Conservation (phyloP, 1,284 basidiomycete genomes). For the Ustilago nuda region DNA sequence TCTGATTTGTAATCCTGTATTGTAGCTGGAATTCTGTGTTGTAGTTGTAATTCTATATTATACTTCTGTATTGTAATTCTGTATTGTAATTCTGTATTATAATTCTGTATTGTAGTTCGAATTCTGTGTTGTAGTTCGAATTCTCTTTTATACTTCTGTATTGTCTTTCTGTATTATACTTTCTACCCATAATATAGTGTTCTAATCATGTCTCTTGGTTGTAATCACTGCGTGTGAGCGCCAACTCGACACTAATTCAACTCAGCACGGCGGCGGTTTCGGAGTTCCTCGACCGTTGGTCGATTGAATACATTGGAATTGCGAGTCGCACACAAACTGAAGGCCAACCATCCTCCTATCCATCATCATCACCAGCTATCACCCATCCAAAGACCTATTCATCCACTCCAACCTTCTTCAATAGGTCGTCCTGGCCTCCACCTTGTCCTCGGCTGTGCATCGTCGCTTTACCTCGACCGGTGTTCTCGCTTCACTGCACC, state of each 20-base stretch:
- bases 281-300: neutral
- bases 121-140: too few species aligned
- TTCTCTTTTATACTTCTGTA: too few species aligned
- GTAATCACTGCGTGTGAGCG: neutral
- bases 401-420: neutral
- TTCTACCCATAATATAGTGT: too few species aligned
- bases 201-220: too few species aligned
- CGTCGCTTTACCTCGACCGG: neutral
- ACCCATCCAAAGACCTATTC: neutral
- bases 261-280: conserved; percentile 8
- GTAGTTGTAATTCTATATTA: too few species aligned
- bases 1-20: too few species aligned
- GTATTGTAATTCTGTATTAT: too few species aligned
- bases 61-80: too few species aligned
- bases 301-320: neutral
- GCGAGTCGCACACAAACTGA: neutral
- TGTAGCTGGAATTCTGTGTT: too few species aligned
- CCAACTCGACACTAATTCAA: neutral
- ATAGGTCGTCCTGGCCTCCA: neutral
- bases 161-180: too few species aligned
- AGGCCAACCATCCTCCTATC: neutral
- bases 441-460: neutral
- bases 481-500: neutral
- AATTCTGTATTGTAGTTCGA: too few species aligned
- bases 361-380: conserved; percentile 1